These are phyloP conservation scores for Ceratocystis eucalypticola DNA, from an alignment of 2,329 filamentous ascomycete genomes.

Conservation along the genomic window DNA sequence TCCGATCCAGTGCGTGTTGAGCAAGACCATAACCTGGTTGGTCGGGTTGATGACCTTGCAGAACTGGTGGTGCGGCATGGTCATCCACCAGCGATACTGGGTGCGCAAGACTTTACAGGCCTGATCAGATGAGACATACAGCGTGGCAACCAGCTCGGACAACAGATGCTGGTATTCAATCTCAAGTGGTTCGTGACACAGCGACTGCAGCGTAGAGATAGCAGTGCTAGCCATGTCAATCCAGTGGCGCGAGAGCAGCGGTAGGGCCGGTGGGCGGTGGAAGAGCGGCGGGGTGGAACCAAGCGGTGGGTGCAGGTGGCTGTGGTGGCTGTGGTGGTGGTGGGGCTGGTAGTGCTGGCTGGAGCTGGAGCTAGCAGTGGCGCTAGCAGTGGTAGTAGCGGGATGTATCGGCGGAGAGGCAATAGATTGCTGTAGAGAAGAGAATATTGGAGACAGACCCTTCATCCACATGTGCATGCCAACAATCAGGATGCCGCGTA, in stretches of 20 bases:
- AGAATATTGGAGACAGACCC: constrained; percentile 37
- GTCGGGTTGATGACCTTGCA: constrained; percentile 35
- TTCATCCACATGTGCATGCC: constrained; percentile 40
- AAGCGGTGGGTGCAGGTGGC: background rate
- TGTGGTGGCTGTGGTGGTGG: background rate
- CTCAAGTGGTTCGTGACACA: constrained; percentile 34
- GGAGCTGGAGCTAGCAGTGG: background rate
- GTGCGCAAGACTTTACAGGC: constrained; percentile 38
- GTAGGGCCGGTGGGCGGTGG: constrained; percentile 24
- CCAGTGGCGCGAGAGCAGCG: constrained; percentile 34
- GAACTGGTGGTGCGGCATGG: constrained; percentile 40
- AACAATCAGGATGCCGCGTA: constrained; percentile 43
- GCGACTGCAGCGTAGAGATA: constrained; percentile 31
- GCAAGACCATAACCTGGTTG: constrained; percentile 34
- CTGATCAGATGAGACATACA: constrained; percentile 34
- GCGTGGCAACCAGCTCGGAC: constrained; percentile 35
- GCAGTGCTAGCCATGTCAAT: constrained; percentile 34
- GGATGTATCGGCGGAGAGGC: background rate
- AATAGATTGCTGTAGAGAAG: background rate
- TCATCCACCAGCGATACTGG: constrained; percentile 46
- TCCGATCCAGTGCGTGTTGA: constrained; percentile 42
- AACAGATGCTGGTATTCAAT: constrained; percentile 34
- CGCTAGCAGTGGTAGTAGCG: background rate
- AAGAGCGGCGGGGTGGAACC: background rate
- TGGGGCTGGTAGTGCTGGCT: background rate